A percentile compares a stretch with the other conserved stretches of the same genome.
Conservation (phyloP, 805 yeast species). For the Candida alai region DNA sequence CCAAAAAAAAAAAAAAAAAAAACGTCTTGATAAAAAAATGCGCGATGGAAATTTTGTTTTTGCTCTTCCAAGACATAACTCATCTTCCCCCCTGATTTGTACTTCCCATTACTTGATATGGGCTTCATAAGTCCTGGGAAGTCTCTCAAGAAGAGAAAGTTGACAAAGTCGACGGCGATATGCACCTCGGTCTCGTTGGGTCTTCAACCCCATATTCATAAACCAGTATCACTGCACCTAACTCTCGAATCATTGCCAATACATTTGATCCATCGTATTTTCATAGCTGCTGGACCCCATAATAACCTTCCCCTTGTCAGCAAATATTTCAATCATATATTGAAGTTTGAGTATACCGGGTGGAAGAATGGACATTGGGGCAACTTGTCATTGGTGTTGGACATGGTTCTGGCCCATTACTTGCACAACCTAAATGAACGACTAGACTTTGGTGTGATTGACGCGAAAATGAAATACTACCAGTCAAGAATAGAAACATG, state of each 20-base stretch:
- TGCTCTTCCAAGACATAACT: too few species aligned
- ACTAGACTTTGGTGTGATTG: constrained; percentile 12
- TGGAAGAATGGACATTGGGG: constrained; percentile 16
- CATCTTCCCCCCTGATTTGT: too few species aligned
- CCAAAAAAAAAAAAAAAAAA: too few species aligned
- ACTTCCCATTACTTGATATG: too few species aligned
- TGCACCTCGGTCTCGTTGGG: not conserved
- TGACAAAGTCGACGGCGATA: not conserved
- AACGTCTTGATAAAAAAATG: too few species aligned
- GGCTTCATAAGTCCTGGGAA: constrained; percentile 26
- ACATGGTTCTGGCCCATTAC: constrained; percentile 21
- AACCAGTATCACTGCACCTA: not conserved
- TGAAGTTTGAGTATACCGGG: constrained; percentile 13
- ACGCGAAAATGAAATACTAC: constrained; percentile 14
- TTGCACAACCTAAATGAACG: constrained; percentile 17
- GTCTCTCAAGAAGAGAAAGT: constrained; percentile 15
- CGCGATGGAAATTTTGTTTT: too few species aligned
- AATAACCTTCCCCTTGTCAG: constrained; percentile 35
- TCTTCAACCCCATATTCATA: not conserved
- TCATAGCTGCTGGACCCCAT: constrained; percentile 32
- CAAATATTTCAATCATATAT: constrained; percentile 18
- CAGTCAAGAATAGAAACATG: not conserved
- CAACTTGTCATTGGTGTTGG: constrained; percentile 15
- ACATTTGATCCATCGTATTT: constrained; percentile 39
- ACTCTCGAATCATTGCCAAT: constrained; percentile 29